Evolutionary conservation across 2,329 filamentous ascomycete species (phyloP).

Genomic region (Trichoderma sp.): DNA sequence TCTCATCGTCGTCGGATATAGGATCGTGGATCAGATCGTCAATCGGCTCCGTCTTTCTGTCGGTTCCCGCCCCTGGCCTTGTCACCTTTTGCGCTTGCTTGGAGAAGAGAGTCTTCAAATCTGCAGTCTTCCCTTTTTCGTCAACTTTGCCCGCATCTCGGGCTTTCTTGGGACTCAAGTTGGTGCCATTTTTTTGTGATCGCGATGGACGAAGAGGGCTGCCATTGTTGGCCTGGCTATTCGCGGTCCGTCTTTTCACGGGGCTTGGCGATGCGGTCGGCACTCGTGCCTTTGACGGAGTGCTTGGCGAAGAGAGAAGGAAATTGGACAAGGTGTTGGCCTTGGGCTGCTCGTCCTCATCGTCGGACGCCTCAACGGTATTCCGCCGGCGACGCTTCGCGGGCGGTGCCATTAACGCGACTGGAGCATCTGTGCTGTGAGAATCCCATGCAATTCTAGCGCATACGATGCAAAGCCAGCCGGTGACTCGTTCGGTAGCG

Average conservation of each 20-base stretch:
- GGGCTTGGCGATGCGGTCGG: constrained; percentile 47
- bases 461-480: background rate
- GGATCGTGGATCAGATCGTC: constrained; percentile 56
- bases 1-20: constrained; percentile 63
- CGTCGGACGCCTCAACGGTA: constrained; percentile 52
- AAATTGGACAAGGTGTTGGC: constrained; percentile 56
- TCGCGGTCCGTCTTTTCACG: constrained; percentile 36
- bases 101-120: constrained; percentile 62
- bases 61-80: constrained; percentile 37
- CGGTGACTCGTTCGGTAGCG: background rate
- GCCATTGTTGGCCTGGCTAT: constrained; percentile 19
- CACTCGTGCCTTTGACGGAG: constrained; percentile 38
- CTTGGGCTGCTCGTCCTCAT: constrained; percentile 49
- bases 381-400: constrained; percentile 62
- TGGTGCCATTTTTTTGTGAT: constrained; percentile 36
- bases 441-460: constrained; percentile 30
- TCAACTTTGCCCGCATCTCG: constrained; percentile 44
- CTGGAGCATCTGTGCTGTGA: constrained; percentile 33
- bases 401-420: constrained; percentile 56
- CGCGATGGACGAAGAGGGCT: constrained; percentile 32
- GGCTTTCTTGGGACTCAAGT: constrained; percentile 44
- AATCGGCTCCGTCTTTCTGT: constrained; percentile 36
- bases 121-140: constrained; percentile 56
- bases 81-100: constrained; percentile 58
- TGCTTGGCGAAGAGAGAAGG: constrained; percentile 54